A percentile compares a stretch with the other conserved stretches of the same genome.
Evolutionary conservation across 139 green algal genomes (phyloP).

Genomic region (Tetradesmus obliquus): DNA sequence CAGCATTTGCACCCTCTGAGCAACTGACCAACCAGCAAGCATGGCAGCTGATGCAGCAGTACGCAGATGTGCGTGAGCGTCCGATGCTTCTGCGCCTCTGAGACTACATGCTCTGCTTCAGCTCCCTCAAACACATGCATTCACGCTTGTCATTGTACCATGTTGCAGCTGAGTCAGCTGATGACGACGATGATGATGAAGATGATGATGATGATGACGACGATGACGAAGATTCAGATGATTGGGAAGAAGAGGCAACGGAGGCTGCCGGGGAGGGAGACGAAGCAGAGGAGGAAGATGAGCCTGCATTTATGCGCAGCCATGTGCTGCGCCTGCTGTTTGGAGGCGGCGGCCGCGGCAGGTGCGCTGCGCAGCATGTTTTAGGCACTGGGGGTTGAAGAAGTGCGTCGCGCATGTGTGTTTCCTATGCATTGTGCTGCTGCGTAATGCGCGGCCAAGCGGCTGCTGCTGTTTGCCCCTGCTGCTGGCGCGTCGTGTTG

Average conservation of each 20-base stretch:
- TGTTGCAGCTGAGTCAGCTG: neutral
- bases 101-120: neutral
- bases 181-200: neutral
- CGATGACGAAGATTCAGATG: slow-evolving; percentile 5
- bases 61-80: too few species aligned
- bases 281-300: slow-evolving; percentile 17
- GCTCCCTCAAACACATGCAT: neutral
- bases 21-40: too few species aligned
- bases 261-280: neutral
- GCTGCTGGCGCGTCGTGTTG: too few species aligned
- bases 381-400: neutral
- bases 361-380: neutral
- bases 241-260: slow-evolving; percentile 9
- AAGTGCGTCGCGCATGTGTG: neutral
- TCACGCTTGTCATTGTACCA: neutral
- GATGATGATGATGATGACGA: neutral
- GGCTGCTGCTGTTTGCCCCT: too few species aligned
- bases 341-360: neutral
- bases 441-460: too few species aligned
- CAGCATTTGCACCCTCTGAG: too few species aligned
- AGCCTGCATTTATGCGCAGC: neutral
- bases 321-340: slow-evolving; percentile 31
- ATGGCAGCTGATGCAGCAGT: too few species aligned
- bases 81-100: too few species aligned
- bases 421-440: too few species aligned